Base-by-base conservation (phyloP, 768 basidiomycete genomes). In the Pleurotus eryngii region DNA sequence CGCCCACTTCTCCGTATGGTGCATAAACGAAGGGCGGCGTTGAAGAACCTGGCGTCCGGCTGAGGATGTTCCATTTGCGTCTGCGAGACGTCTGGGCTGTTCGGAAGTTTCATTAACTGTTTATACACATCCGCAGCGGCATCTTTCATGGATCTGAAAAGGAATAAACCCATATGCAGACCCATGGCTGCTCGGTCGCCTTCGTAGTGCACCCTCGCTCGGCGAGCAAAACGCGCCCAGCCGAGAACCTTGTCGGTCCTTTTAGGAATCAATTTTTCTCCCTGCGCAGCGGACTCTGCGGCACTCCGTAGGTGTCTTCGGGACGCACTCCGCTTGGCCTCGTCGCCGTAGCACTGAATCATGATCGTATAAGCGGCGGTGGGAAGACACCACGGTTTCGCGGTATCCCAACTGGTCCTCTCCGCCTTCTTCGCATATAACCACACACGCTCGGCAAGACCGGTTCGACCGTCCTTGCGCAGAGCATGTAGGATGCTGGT, bases 361-460 rank as follows among this genome's bases (percentile, higher is more conserved):
- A 92, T 89, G 49, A 81, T 71, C 1, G 88, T 92, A 66, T 90
- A 92, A 1, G 87, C 83, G 7, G 84, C 75, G 2, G 85, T 70
- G 6, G 85, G 81, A 17, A 92, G 69, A 54, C 75, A 75, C 90
- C 90, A 94, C 0, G 86, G 83, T 7, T 62, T 60, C 17, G 55
- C 59, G 5, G 67, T 64, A 0, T 63, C 53, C 77, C 81, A 83
- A 59, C 87, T 90, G 24, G 69, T 70, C 35, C 66, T 69, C 64
- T 90, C 85, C 0, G 86, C 87, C 57, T 77, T 71, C 61, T 78
- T 77, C 7, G 83, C 87, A 18, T 86, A 73, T 12, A 74, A 61
- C 83, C 87, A 92, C 2, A 92, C 76, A 15, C 81, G 78, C 64
- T 87, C 84, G 0, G 85, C 82, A 3, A 84, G 68, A 0, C 80